Base-by-base conservation (phyloP, 768 basidiomycete genomes). In the Suillus tomentosus region DNA sequence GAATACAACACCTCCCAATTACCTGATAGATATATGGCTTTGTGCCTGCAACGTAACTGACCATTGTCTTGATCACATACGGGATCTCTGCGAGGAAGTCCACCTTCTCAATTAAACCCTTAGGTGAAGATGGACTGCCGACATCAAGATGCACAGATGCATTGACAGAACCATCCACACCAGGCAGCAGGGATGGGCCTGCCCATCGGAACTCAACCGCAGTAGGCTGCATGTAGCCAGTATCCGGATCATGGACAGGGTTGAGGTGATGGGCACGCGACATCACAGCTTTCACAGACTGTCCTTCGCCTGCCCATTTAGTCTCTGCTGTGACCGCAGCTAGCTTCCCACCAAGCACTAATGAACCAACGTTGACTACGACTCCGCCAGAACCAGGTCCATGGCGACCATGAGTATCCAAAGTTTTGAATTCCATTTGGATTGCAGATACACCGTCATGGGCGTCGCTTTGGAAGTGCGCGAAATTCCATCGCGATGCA, bases 11-110 rank as follows among this genome's bases (percentile, higher is more conserved):
- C 9, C 14, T 39, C 37, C n/a, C 34, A 47, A 78, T 62, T 61
- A 91, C 95, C 85, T 96, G 94, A 77, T 96, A 97, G 74, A 96
- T 91, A 75, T 88, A 96, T 0, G 95, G 96, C 76, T 96, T 95
- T 24, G 93, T 94, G 47, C 94, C 92, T 45, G 95, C 88, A 43
- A 95, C 95, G 71, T 96, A 96, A 72, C 90, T 94, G 68, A 99
- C 88, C 66, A 95, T 90, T 76, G 95, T 87, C 81, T 95, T 94
- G 74, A 99, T 79, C 62, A 96, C 87, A 65, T 90, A 88, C 13
- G 97, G 97, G 67, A 97, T 93, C 80, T 99, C 96, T 6, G 92
- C 95, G 10, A 99, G 84, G 3, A 99, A 88, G 71, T 99, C 95
- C 34, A 99, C 93, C 77, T 96, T 95, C 76, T 95, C 93, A 59